Conservation (phyloP, 2,329 filamentous ascomycete genomes). For the Arachnomyces sp. region DNA sequence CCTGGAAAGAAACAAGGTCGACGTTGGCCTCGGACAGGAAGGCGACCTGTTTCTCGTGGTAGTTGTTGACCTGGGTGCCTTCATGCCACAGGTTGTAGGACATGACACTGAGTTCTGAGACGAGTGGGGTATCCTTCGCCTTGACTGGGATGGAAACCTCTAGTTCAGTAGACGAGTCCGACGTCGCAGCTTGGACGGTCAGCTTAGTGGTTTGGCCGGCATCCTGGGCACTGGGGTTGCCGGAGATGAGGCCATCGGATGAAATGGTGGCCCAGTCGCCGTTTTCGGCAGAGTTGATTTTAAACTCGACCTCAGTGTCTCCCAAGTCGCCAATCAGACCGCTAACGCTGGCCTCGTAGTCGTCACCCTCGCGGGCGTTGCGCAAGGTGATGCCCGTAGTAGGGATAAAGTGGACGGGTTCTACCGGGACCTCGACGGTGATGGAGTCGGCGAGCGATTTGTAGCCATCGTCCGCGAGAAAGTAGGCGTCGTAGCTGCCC, state of each 20-base stretch:
- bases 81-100: conserved; percentile 37
- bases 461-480: conserved; percentile 31
- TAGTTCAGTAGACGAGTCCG: conserved; percentile 19
- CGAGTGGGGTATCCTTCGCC: conserved; percentile 18
- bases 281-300: conserved; percentile 12
- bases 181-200: conserved; percentile 20
- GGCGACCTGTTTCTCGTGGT: conserved; percentile 33
- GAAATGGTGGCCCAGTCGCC: conserved; percentile 28
- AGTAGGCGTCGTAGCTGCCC: conserved; percentile 31
- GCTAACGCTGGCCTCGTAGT: conserved; percentile 23
- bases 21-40: conserved; percentile 25
- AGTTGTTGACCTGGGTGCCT: conserved; percentile 28
- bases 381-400: conserved; percentile 17
- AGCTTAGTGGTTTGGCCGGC: conserved; percentile 13
- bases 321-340: conserved; percentile 25
- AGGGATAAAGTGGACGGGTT: conserved; percentile 4
- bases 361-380: conserved; percentile 30
- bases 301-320: conserved; percentile 19
- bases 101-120: conserved; percentile 26
- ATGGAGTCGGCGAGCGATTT: conserved; percentile 29
- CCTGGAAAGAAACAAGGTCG: conserved; percentile 35
- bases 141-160: conserved; percentile 28
- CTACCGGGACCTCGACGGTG: conserved; percentile 18
- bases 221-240: conserved; percentile 21
- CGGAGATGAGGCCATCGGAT: conserved; percentile 27